Evolutionary conservation across 108 stramenopile genomes (phyloP), one percentile per base, ranked within the genome.

Genomic region (Stephanodiscus triporus): DNA sequence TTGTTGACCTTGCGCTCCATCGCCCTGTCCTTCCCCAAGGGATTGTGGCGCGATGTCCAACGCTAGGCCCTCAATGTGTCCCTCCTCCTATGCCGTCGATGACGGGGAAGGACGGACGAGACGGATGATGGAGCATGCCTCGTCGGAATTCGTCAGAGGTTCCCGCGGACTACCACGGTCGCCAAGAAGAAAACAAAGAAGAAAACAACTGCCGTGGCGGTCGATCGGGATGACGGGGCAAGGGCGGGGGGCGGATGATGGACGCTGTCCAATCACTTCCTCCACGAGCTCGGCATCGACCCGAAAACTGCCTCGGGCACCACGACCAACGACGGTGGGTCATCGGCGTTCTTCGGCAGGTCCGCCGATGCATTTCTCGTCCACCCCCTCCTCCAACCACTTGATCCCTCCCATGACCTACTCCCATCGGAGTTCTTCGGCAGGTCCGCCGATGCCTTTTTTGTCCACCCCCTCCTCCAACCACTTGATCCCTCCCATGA

Each of bases 101-200:
- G 48, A 50, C 17, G 7, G 17, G n/a, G 47, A 17, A 55, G 64
- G 38, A 72, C 43, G 57, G n/a, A n/a, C n/a, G n/a, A n/a, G n/a
- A n/a, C n/a, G n/a, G n/a, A n/a, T 67, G 38, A 50, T 66, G 66
- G 42, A 81, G 5, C 80, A 79, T 43, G 85, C 79, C 0, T 59
- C 61, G 17, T 38, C 57, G 10, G 89, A 94, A 65, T 79, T 94
- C 38, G 56, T 67, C 20, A 77, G 73, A 86, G 24, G 61, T 82
- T 32, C 87, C 83, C 7, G n/a, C 24, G 19, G 13, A 65, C 61
- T 47, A 20, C 30, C 40, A 17, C 4, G 26, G n/a, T n/a, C n/a
- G n/a, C n/a, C n/a, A 9, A 0, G 37, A 58, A 45, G 23, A 34
- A 45, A 1, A 30, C 57, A 1, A 36, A 29, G 0, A 4, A 22